Conservation (phyloP, 2,329 filamentous ascomycete species). For the Microcyclospora pomicola region DNA sequence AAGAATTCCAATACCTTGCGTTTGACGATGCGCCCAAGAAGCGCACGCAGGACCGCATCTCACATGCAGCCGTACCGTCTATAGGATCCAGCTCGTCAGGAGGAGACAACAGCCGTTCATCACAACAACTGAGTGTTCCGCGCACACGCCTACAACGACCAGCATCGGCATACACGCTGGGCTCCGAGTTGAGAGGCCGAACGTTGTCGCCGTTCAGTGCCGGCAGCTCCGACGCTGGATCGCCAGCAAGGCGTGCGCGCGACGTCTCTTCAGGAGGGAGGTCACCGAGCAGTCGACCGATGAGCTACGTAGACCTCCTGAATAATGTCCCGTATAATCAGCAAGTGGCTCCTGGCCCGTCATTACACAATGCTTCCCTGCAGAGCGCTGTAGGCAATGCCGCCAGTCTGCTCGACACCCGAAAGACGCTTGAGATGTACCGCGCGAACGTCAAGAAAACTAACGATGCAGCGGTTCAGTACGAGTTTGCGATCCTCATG, state of each 20-base stretch:
- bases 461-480: constrained; percentile 76
- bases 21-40: constrained; percentile 25
- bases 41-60: constrained; percentile 15
- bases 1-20: constrained; percentile 37
- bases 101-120: constrained; percentile 10
- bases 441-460: constrained; percentile 95
- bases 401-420: constrained; percentile 76
- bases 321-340: constrained; percentile 63
- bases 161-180: constrained; percentile 60
- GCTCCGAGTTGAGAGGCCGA: constrained; percentile 57
- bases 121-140: constrained; percentile 25
- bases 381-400: constrained; percentile 72
- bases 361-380: constrained; percentile 69
- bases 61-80: constrained; percentile 19
- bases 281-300: constrained; percentile 44
- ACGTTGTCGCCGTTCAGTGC: constrained; percentile 40
- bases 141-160: constrained; percentile 43
- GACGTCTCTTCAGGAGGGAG: constrained; percentile 38
- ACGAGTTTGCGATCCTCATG: constrained; percentile 92
- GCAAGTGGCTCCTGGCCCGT: constrained; percentile 48
- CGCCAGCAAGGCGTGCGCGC: constrained; percentile 31
- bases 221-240: constrained; percentile 23
- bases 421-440: constrained; percentile 97
- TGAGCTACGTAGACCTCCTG: constrained; percentile 48
- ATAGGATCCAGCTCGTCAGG: constrained; percentile 17